phyloP scores from a whole-genome alignment of 2,329 filamentous ascomycete genomes.

The Aspergillus fijiensis region DNA sequence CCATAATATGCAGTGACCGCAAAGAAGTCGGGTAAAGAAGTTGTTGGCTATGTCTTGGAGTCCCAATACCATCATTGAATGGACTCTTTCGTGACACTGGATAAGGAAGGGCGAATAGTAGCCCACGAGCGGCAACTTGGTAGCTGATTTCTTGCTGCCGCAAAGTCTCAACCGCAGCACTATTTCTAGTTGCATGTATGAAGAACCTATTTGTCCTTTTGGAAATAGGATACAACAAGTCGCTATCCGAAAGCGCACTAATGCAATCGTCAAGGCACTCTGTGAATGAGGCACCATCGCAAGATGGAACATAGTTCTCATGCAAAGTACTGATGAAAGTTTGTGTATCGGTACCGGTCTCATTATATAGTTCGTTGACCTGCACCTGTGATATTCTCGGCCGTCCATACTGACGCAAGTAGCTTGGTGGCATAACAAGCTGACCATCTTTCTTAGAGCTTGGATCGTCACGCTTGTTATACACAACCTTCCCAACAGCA shows the following conservation, averaged over 20 bases:
- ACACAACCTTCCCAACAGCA: constrained; percentile 90
- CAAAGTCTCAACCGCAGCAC: constrained; percentile 59
- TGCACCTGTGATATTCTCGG: constrained; percentile 64
- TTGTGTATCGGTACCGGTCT: constrained; percentile 86
- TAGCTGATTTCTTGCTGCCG: constrained; percentile 94
- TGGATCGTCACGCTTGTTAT: constrained; percentile 79
- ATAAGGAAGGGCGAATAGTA: constrained; percentile 79
- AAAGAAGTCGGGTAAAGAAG: constrained; percentile 91
- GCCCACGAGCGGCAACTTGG: constrained; percentile 81
- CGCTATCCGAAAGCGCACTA: constrained; percentile 80
- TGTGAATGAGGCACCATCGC: constrained; percentile 64
- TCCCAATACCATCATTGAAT: constrained; percentile 35
- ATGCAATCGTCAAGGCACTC: constrained; percentile 84
- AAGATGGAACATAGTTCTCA: constrained; percentile 90
- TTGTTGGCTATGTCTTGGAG: constrained; percentile 65
- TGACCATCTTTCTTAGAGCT: constrained; percentile 37
- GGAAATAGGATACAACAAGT: constrained; percentile 72
- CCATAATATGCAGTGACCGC: constrained; percentile 77
- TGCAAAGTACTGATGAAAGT: constrained; percentile 89
- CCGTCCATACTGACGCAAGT: constrained; percentile 58
- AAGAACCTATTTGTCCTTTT: constrained; percentile 33
- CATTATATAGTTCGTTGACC: constrained; percentile 79
- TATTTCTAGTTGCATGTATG: constrained; percentile 55
- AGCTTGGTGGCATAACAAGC: constrained; percentile 59
- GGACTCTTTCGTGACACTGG: constrained; percentile 68